phyloP scores from a whole-genome alignment of 306 rosid species.

The Cicer yamashitae region DNA sequence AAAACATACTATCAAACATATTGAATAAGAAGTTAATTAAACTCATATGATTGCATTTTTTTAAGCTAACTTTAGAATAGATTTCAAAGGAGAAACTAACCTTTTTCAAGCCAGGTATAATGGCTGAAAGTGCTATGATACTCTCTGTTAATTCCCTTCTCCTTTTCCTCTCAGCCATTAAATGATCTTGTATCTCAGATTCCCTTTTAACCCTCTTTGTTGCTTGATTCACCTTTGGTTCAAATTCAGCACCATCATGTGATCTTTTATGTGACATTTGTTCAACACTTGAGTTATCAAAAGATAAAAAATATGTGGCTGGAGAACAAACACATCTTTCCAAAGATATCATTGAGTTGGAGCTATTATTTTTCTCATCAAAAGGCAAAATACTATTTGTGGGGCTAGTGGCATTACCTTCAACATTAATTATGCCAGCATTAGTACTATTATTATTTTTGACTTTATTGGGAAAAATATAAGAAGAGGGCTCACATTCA shows the following conservation, averaged over 20 bases:
- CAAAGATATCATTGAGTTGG: slow-evolving; percentile 36
- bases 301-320: slow-evolving; percentile 35
- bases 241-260: not conserved
- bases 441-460: not conserved
- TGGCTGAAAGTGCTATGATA: slow-evolving; percentile 47
- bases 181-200: slow-evolving; percentile 32
- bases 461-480: not conserved
- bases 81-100: not conserved
- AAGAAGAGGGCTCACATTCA: not conserved
- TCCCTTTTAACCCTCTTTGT: slow-evolving; percentile 21
- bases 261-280: slow-evolving; percentile 6
- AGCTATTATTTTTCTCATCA: slow-evolving; percentile 38
- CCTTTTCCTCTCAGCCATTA: slow-evolving; percentile 48
- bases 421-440: not conserved
- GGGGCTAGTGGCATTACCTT: slow-evolving; percentile 37
- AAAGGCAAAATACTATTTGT: slow-evolving; percentile 33
- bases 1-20: too few relatives aligned
- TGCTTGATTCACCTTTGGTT: not conserved
- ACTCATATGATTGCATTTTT: not conserved
- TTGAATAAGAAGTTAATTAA: not conserved
- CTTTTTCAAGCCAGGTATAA: slow-evolving; percentile 51
- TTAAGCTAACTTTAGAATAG: not conserved
- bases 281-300: slow-evolving; percentile 29
- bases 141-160: slow-evolving; percentile 40
- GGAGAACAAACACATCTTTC: slow-evolving; percentile 5